These are phyloP conservation scores for Cystobasidiaceae sp. DNA, from an alignment of 1,284 basidiomycete genomes.

Conservation along the genomic window DNA sequence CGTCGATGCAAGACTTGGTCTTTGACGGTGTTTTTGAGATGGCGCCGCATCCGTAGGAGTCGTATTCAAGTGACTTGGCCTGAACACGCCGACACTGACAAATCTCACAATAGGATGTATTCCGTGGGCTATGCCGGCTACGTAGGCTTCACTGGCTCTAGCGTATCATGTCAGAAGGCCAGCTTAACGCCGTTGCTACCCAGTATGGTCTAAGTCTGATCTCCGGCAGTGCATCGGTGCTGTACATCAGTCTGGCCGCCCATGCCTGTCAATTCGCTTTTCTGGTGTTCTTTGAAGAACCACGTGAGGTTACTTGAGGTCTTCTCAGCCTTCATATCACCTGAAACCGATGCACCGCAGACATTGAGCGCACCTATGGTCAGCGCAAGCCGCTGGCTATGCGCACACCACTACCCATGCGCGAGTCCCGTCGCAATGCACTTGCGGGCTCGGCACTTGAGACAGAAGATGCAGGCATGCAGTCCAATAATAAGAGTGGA, in stretches of 20 bases:
- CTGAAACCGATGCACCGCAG: constrained; percentile 49
- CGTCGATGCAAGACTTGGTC: constrained; percentile 61
- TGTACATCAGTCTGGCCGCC: constrained; percentile 86
- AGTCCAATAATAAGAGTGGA: not conserved
- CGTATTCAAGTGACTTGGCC: not conserved
- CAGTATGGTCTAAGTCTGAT: constrained; percentile 94
- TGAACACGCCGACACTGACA: constrained; percentile 48
- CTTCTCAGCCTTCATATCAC: not conserved
- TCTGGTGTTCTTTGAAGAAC: constrained; percentile 94
- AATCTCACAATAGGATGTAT: constrained; percentile 68
- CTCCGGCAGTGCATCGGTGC: constrained; percentile 78
- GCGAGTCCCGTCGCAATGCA: not conserved
- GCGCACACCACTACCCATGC: constrained; percentile 48
- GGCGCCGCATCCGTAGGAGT: constrained; percentile 49
- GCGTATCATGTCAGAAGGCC: not conserved
- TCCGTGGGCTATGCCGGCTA: constrained; percentile 85
- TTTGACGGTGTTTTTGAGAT: constrained; percentile 98
- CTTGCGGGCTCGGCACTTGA: not conserved
- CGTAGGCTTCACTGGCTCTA: not conserved
- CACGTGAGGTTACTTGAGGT: constrained; percentile 65
- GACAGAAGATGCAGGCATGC: not conserved
- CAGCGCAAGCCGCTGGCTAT: constrained; percentile 78
- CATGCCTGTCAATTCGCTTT: constrained; percentile 95
- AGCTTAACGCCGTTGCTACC: constrained; percentile 39
- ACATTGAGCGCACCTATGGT: constrained; percentile 82